A percentile compares a stretch with the other conserved stretches of the same genome.
phyloP scores from a whole-genome alignment of 2,329 filamentous ascomycete genomes.

The Aspergillus chevalieri region DNA sequence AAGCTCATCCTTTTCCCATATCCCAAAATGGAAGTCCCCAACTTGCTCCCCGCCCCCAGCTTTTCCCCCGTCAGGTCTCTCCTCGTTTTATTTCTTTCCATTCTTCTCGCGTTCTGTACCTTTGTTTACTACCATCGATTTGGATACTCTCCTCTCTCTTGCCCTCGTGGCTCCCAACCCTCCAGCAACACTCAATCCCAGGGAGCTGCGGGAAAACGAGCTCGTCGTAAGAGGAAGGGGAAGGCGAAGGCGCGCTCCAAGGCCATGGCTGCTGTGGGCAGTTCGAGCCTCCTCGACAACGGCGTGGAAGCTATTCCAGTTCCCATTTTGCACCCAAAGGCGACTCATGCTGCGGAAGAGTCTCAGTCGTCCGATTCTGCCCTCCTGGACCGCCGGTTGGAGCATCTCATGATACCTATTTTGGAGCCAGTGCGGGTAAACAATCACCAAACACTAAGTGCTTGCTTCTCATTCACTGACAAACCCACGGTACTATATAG shows the following conservation, averaged over 20 bases:
- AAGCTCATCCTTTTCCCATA: conserved; percentile 1
- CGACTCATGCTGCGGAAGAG: not conserved
- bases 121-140: not conserved
- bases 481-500: not conserved
- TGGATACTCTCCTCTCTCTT: not conserved
- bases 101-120: not conserved
- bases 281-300: conserved; percentile 10
- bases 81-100: not conserved
- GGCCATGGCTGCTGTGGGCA: not conserved
- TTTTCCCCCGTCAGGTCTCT: conserved; percentile 1
- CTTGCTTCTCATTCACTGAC: not conserved
- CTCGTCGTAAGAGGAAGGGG: not conserved
- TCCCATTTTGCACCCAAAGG: conserved; percentile 7
- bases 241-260: not conserved
- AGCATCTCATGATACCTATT: conserved; percentile 8
- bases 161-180: not conserved
- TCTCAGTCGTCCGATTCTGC: not conserved
- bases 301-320: conserved; percentile 14
- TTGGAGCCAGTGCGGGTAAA: conserved; percentile 12
- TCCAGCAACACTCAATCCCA: not conserved
- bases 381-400: conserved; percentile 8
- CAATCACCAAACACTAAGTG: not conserved
- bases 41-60: not conserved
- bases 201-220: not conserved
- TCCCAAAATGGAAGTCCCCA: conserved; percentile 13